Base-by-base conservation (phyloP, 805 yeast species). In the Blastobotrys peoriensis region DNA sequence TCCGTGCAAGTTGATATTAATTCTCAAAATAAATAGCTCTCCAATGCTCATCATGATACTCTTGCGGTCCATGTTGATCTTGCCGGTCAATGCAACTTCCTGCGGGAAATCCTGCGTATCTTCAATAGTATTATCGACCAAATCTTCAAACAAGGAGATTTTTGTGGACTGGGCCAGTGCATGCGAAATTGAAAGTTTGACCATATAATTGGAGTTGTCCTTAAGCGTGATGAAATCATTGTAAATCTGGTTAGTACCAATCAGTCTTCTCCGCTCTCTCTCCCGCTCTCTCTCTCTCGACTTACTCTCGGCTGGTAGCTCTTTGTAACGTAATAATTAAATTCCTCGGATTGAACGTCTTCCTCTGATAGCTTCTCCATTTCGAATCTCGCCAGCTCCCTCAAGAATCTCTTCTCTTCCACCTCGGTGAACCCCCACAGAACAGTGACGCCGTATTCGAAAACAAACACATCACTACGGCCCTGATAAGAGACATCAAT, bases 11-110 rank as follows among this genome's bases (percentile, higher is more conserved):
- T 69, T 69, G 50, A 68, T 64, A 46, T 67, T 52, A 48, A 69
- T 70, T 17, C 74, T 60, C 52, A 93, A 68, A 48, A 93, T 93
- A 63, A 93, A 93, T 50, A 93, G 73, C 64, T 93, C 98, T 9
- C 98, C 98, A 46, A 93, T 93, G 47, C 93, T 83, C 67, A 88
- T 93, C 98, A 93, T 93, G 45, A 93, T 93, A 55, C 89, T 96
- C 55, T 83, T 91, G 57, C 95, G 78, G 22, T 83, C 79, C 97
- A 93, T 88, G 53, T 84, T 86, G 44, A 93, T 96, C 62, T 89
- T 89, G 59, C 98, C 98, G 8, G 93, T 82, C 28, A 79, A 78
- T 1, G 98, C 97, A 59, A 93, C 86, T 63, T 89, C 95, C 58
- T 86, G 94, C 2, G 98, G 98, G 41, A 93, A 88, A 57, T 89